phyloP scores from a whole-genome alignment of 2,329 filamentous ascomycete species.

The Purpureocillium lavendulum region DNA sequence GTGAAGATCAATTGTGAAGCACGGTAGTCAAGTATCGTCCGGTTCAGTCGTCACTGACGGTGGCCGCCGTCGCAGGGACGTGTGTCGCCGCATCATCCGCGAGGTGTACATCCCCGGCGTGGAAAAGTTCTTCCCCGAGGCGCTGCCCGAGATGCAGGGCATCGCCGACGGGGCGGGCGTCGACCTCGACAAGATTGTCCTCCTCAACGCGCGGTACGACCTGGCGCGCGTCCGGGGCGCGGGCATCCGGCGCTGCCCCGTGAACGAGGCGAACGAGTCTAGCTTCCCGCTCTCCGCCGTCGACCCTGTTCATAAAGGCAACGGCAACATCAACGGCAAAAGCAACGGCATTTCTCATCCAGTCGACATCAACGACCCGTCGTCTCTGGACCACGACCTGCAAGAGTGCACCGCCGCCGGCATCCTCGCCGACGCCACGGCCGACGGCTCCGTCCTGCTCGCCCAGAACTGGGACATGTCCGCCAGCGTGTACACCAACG shows the following conservation, averaged over 20 bases:
- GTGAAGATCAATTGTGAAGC: too few relatives aligned
- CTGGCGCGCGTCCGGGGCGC: slow-evolving; percentile 4
- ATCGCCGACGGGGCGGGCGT: slow-evolving; percentile 11
- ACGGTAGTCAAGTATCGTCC: too few relatives aligned
- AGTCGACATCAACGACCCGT: too few relatives aligned
- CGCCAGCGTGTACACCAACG: slow-evolving; percentile 3
- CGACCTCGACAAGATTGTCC: slow-evolving; percentile 8
- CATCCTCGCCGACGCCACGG: slow-evolving; percentile 2
- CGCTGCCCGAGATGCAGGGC: slow-evolving; percentile 10
- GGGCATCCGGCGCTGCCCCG: neutral
- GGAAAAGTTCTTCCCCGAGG: slow-evolving; percentile 9
- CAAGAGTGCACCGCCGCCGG: slow-evolving; percentile 5
- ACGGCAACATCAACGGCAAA: too few relatives aligned
- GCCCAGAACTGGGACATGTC: slow-evolving; percentile 9
- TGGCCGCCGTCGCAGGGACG: too few relatives aligned
- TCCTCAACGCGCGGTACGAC: slow-evolving; percentile 12
- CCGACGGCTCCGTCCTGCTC: slow-evolving; percentile 4
- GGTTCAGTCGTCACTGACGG: too few relatives aligned
- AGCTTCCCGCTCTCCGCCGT: too few relatives aligned
- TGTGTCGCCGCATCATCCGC: slow-evolving; percentile 9
- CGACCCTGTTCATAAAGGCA: too few relatives aligned
- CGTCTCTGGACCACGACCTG: neutral
- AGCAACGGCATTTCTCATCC: too few relatives aligned
- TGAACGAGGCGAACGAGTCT: too few relatives aligned
- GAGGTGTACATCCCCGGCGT: slow-evolving; percentile 14